A percentile compares a stretch with the other conserved stretches of the same genome.
These are phyloP conservation scores for Annulohypoxylon bovei DNA, from an alignment of 495 filamentous ascomycete species.

Conservation along the genomic window DNA sequence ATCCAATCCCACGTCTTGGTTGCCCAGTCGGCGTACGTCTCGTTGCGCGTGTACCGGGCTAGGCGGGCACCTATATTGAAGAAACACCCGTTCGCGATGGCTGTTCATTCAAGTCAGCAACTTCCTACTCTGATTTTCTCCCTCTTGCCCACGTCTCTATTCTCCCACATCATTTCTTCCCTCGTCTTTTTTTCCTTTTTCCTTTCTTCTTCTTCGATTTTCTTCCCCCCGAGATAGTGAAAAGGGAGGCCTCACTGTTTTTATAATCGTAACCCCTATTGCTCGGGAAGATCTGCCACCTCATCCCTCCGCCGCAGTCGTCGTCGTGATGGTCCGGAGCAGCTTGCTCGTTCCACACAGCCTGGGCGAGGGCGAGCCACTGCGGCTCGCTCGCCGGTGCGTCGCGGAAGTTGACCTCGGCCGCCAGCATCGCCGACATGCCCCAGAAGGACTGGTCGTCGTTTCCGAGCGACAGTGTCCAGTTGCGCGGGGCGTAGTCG, in stretches of 20 bases:
- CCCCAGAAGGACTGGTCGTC: conserved; percentile 86
- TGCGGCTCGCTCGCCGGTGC: conserved; percentile 66
- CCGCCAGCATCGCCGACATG: conserved; percentile 77
- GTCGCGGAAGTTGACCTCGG: conserved; percentile 76
- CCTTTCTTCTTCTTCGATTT: background rate
- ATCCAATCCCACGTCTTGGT: conserved; percentile 80
- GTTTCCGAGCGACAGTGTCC: conserved; percentile 80
- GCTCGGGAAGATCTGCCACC: conserved; percentile 84
- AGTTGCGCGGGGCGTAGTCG: conserved; percentile 77
- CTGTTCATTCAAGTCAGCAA: conserved; percentile 26
- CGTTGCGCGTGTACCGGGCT: conserved; percentile 78
- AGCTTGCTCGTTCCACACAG: conserved; percentile 78
- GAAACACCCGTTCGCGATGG: conserved; percentile 83
- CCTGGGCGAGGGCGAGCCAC: conserved; percentile 80
- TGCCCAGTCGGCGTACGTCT: conserved; percentile 81
- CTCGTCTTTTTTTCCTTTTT: background rate
- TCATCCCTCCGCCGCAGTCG: conserved; percentile 74
- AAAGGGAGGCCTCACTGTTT: conserved; percentile 65
- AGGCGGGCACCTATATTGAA: conserved; percentile 86
- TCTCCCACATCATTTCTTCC: too few species aligned
- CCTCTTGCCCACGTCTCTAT: too few species aligned
- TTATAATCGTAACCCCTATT: conserved; percentile 90
- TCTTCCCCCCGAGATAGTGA: too few species aligned
- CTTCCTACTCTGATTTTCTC: too few species aligned
- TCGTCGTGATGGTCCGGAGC: conserved; percentile 67